Conservation (phyloP, 768 basidiomycete genomes). For the Boletellus ananas region DNA sequence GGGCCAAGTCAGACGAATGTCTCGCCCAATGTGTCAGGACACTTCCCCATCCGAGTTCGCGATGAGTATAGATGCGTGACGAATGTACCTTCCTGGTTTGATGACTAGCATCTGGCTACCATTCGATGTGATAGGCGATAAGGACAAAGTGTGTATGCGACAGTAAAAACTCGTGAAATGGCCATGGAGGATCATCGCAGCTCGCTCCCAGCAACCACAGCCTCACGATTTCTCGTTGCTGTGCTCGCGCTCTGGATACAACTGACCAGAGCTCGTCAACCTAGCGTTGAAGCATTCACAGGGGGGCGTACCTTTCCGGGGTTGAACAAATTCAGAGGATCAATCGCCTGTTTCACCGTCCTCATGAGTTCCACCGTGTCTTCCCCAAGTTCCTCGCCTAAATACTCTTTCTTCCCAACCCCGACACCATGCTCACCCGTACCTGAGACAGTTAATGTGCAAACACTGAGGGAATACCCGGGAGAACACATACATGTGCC, state of each 20-base stretch:
- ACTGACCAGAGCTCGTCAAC: conserved; percentile 4
- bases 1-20: too few species aligned
- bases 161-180: neutral
- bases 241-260: conserved; percentile 17
- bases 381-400: conserved; percentile 76
- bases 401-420: conserved; percentile 80
- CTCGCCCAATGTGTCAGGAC: too few species aligned
- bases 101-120: too few species aligned
- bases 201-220: neutral
- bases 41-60: too few species aligned
- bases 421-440: conserved; percentile 90
- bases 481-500: conserved; percentile 59
- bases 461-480: neutral
- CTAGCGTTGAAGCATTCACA: neutral
- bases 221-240: neutral
- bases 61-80: too few species aligned
- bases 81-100: too few species aligned
- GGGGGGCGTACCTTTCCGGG: conserved; percentile 60
- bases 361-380: conserved; percentile 84
- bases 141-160: neutral
- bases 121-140: too few species aligned
- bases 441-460: conserved; percentile 37
- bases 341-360: conserved; percentile 74
- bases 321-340: conserved; percentile 80
- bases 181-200: neutral